Conservation (phyloP, 768 basidiomycete species). For the Lactarius akahatsu region DNA sequence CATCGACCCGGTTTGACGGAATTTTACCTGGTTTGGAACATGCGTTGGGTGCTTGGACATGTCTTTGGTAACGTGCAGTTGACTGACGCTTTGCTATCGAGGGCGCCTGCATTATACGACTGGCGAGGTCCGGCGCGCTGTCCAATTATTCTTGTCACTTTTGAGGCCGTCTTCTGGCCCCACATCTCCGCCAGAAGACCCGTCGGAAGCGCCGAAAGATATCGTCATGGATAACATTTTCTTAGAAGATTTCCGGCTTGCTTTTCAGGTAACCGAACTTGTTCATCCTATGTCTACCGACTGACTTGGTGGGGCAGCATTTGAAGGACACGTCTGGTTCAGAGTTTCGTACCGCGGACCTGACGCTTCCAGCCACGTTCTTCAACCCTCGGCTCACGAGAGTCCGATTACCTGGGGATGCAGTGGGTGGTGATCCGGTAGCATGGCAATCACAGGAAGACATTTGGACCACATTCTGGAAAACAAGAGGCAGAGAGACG, state of each 20-base stretch:
- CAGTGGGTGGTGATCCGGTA: slow-evolving; percentile 41
- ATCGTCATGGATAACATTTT: slow-evolving; percentile 59
- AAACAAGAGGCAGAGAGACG: slow-evolving; percentile 49
- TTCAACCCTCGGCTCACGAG: slow-evolving; percentile 57
- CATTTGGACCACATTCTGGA: slow-evolving; percentile 63
- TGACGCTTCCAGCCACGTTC: slow-evolving; percentile 67
- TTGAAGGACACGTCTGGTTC: slow-evolving; percentile 58
- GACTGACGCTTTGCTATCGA: slow-evolving; percentile 34
- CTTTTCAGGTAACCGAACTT: slow-evolving; percentile 61
- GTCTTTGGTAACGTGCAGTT: background rate
- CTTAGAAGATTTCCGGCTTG: slow-evolving; percentile 86
- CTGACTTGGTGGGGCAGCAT: slow-evolving; percentile 51
- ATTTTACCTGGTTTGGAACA: slow-evolving; percentile 76
- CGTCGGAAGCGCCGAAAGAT: slow-evolving; percentile 20
- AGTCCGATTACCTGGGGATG: slow-evolving; percentile 56
- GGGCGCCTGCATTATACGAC: slow-evolving; percentile 88
- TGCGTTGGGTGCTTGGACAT: slow-evolving; percentile 56
- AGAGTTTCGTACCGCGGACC: slow-evolving; percentile 41
- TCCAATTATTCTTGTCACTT: slow-evolving; percentile 72
- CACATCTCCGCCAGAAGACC: slow-evolving; percentile 25
- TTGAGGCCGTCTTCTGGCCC: slow-evolving; percentile 48
- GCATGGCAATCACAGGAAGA: slow-evolving; percentile 68
- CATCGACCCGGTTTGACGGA: slow-evolving; percentile 53
- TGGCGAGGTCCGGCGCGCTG: slow-evolving; percentile 77
- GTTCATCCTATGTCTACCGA: background rate